Conservation (phyloP, 148 eudicot genomes). For the Chenopodium quinoa region DNA sequence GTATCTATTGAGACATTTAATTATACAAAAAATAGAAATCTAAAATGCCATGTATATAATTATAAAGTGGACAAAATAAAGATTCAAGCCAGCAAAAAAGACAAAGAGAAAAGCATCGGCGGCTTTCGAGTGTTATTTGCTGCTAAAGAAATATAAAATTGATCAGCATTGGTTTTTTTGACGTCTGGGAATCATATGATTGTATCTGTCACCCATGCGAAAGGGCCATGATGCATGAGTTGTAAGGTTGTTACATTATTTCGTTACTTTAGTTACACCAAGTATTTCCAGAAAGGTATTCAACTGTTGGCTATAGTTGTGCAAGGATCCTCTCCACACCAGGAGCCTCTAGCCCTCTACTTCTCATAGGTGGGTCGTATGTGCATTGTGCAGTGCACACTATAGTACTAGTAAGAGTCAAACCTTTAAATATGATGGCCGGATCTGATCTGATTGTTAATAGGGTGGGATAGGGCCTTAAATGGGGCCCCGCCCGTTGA, state of each 20-base stretch:
- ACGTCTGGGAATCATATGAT: slow-evolving; percentile 1
- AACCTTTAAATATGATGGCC: no score
- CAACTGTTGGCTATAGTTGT: neutral
- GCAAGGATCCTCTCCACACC: no score
- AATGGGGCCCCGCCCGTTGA: no score
- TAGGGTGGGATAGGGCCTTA: no score
- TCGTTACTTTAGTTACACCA: neutral
- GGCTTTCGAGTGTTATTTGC: neutral
- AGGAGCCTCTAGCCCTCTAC: no score
- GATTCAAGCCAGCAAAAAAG: slow-evolving; percentile 10
- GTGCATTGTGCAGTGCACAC: no score
- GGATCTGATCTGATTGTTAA: no score
- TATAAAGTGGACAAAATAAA: neutral
- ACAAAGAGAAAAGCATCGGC: neutral
- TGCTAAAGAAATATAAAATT: neutral
- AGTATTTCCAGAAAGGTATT: neutral
- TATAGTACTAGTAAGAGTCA: no score
- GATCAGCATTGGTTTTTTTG: neutral
- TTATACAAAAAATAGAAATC: no score
- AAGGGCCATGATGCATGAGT: neutral
- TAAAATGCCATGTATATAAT: no score
- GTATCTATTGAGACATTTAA: no score
- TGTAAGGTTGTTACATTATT: neutral
- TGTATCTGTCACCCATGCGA: slow-evolving; percentile 23
- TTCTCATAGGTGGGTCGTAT: no score